These are phyloP conservation scores for Skeletonema grethae DNA, from an alignment of 108 stramenopile genomes.

Conservation along the genomic window DNA sequence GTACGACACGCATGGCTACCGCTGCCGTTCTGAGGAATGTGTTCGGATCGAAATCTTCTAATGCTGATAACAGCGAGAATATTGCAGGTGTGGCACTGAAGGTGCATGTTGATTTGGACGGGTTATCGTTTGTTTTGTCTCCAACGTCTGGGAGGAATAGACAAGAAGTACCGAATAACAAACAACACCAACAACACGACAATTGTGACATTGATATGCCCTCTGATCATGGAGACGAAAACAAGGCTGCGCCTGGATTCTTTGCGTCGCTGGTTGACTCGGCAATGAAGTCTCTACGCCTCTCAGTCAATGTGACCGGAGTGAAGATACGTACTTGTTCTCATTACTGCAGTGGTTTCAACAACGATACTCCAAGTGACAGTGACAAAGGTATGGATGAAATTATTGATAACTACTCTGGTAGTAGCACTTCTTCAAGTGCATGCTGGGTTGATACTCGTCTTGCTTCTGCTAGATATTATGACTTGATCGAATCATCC, in stretches of 20 bases:
- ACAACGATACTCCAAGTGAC: background rate
- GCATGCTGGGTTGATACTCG: conserved; percentile 41
- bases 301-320: conserved; percentile 29
- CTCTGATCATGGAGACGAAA: conserved; percentile 3
- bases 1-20: conserved; percentile 31
- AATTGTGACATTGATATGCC: background rate
- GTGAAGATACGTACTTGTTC: conserved; percentile 23
- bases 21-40: conserved; percentile 15
- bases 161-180: conserved; percentile 1
- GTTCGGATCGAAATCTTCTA: conserved; percentile 11
- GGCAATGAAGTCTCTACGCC: conserved; percentile 42
- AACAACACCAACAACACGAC: background rate
- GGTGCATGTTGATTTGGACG: conserved; percentile 34
- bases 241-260: conserved; percentile 20
- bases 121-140: conserved; percentile 27
- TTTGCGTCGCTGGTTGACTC: conserved; percentile 42
- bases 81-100: conserved; percentile 19
- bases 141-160: conserved; percentile 7
- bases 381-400: background rate
- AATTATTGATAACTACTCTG: background rate
- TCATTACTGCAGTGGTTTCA: conserved; percentile 7
- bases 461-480: conserved; percentile 56
- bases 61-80: conserved; percentile 3
- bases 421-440: background rate
- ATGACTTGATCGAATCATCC: conserved; percentile 48